Evolutionary conservation across 371 early-diverging fungal genomes (phyloP), one percentile per base, ranked within the genome.

Genomic region (Ordospora pajunii): DNA sequence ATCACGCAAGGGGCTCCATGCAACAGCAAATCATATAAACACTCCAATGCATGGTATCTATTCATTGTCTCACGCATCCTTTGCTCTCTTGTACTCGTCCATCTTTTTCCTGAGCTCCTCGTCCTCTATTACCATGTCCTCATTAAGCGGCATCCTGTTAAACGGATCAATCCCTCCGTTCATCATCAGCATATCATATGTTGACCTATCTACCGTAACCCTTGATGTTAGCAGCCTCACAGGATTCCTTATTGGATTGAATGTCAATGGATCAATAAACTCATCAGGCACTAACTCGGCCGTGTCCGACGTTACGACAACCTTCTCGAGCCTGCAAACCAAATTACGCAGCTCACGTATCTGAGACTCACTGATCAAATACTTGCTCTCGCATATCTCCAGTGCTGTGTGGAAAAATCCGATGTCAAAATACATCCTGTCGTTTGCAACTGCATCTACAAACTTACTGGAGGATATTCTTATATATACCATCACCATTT

Each of bases 151-250:
- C 65, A 87, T 87, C 63, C 94, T 89, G 81, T 92, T 94, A 81
- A 93, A 94, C 14, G 99, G 99, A 87, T 98, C 99, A 44, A 89
- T 89, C 2, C 89, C 86, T 79, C 94, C 94, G 68, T 91, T 91
- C 37, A 98, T 85, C 77, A 96, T 83, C 84, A 96, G 92, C 25
- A 91, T 88, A 81, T 90, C 89, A 78, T 96, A 95, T 1, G 95
- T 95, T 21, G 92, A 89, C 54, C 89, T 86, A 81, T 98, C 97
- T 46, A 96, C 88, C 23, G 90, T 89, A 3, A 87, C 87, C 53
- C 87, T 87, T 2, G 92, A 91, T 4, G 93, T 91, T 22, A 93
- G 93, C 48, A 98, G 79, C 0, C 90, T 85, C n/a, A 97, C 96
- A 0, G 99, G 99, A 76, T 97, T 92, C 67, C 90, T 89, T 92